Evolutionary conservation across 192 early-diverging fungal species (phyloP), one percentile per base, ranked within the genome.

Genomic region (Diversispora eburnea): DNA sequence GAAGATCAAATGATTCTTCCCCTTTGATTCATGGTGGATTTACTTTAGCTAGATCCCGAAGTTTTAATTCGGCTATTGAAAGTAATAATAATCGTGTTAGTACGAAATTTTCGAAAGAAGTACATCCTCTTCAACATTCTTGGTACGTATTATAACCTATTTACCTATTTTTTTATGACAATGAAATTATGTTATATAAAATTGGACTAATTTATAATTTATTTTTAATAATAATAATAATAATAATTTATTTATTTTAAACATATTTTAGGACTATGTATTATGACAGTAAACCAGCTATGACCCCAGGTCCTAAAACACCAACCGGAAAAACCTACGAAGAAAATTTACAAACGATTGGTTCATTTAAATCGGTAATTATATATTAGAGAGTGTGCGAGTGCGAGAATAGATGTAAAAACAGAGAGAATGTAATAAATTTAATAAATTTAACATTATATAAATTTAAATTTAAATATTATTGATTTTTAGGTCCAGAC

Each of bases 61-160:
- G 70, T 61, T 20, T 48, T 61, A 72, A 72, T 19, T 60, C 70
- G 22, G 70, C 70, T 13, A 72, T 72, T 19, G 70, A 72, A 49
- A 39, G 25, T 22, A 39, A 59, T 39, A 8, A 12, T 5, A 19
- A 52, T n/a, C 22, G 57, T n/a, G 12, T 61, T 47, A 10, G 54
- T 33, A 9, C 56, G 6, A 19, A n/a, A 43, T 61, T 60, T 39
- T 17, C 8, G 8, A 72, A 72, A 41, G 67, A 70, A 55, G 52
- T 67, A 25, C 76, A 82, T 67, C 81, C 81, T 17, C 72, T 82
- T 41, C 81, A 82, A 46, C 81, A 82, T 46, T 25, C 78, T 5
- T 82, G 81, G 81, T 78, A 70, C 41, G 76, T 76, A 33, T 64
- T 41, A 46, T 41, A 66, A 54, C 42, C 15, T 17, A 56, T 70